phyloP scores from a whole-genome alignment of 2,329 filamentous ascomycete species.

The Aspergillus phoenicis region DNA sequence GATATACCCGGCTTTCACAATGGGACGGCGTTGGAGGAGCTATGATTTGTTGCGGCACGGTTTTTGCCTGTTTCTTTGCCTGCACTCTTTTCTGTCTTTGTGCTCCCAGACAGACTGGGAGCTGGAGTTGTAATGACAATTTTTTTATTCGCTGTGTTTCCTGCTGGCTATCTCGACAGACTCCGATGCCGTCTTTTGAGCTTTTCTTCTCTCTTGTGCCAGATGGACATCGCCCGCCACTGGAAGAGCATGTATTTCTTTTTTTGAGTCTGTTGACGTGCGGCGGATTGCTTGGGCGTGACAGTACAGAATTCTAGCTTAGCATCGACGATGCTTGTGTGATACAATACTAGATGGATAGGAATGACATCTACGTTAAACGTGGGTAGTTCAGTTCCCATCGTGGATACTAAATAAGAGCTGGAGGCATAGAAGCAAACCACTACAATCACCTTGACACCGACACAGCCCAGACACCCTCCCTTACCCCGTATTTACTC shows the following conservation, averaged over 20 bases:
- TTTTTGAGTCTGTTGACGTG: background rate
- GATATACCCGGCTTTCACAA: slow-evolving; percentile 52
- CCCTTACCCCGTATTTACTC: too few species aligned
- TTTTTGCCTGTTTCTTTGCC: slow-evolving; percentile 16
- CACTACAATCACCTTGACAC: too few species aligned
- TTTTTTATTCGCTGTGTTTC: slow-evolving; percentile 1
- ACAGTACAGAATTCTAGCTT: slow-evolving; percentile 5
- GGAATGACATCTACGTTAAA: background rate
- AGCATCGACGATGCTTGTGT: slow-evolving; percentile 10
- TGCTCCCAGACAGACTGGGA: slow-evolving; percentile 11
- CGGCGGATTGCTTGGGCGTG: background rate
- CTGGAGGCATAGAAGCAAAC: too few species aligned
- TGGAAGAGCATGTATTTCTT: slow-evolving; percentile 4
- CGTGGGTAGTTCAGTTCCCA: background rate
- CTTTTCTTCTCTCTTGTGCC: background rate
- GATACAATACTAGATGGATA: slow-evolving; percentile 12
- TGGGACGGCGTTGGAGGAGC: slow-evolving; percentile 43
- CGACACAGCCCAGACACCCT: background rate
- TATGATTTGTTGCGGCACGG: slow-evolving; percentile 23
- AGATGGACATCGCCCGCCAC: background rate
- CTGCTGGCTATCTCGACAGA: background rate
- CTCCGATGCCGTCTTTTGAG: background rate
- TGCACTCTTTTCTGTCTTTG: slow-evolving; percentile 17
- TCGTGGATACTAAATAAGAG: too few species aligned
- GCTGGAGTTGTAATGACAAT: slow-evolving; percentile 15